These are phyloP conservation scores for Syncephalastrum sp. DNA, from an alignment of 371 early-diverging fungal species.

Conservation along the genomic window DNA sequence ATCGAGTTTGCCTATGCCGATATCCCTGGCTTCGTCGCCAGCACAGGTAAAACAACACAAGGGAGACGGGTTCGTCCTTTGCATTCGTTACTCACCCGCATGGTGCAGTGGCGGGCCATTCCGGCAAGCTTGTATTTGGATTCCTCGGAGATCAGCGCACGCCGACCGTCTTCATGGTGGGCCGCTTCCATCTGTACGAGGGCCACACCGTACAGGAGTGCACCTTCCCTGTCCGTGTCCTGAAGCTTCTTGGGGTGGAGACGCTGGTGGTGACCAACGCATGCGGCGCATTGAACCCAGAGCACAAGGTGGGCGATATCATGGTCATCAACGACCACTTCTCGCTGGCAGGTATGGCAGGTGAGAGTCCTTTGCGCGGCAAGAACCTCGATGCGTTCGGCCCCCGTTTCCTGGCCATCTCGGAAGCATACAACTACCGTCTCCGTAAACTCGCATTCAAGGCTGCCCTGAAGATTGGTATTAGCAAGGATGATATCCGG, in stretches of 20 bases:
- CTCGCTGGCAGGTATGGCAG: slow-evolving; percentile 80
- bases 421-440: slow-evolving; percentile 86
- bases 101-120: slow-evolving; percentile 78
- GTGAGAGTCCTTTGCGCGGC: slow-evolving; percentile 82
- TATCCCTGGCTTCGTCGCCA: slow-evolving; percentile 84
- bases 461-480: slow-evolving; percentile 57
- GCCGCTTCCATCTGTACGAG: slow-evolving; percentile 88
- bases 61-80: not conserved
- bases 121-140: slow-evolving; percentile 92
- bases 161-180: slow-evolving; percentile 83
- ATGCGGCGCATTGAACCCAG: slow-evolving; percentile 84
- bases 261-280: slow-evolving; percentile 89
- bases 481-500: slow-evolving; percentile 51
- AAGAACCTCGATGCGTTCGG: slow-evolving; percentile 85
- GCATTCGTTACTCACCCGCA: not conserved
- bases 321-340: slow-evolving; percentile 90
- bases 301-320: slow-evolving; percentile 84
- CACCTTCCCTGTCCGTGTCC: slow-evolving; percentile 88
- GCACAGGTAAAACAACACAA: slow-evolving; percentile 66
- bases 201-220: slow-evolving; percentile 78
- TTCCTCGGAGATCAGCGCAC: slow-evolving; percentile 66
- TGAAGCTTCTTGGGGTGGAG: slow-evolving; percentile 80
- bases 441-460: slow-evolving; percentile 70
- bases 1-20: slow-evolving; percentile 75
- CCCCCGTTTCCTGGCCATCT: slow-evolving; percentile 89